phyloP scores from a whole-genome alignment of 208 protist genomes.

The Crithidia brevicula region DNA sequence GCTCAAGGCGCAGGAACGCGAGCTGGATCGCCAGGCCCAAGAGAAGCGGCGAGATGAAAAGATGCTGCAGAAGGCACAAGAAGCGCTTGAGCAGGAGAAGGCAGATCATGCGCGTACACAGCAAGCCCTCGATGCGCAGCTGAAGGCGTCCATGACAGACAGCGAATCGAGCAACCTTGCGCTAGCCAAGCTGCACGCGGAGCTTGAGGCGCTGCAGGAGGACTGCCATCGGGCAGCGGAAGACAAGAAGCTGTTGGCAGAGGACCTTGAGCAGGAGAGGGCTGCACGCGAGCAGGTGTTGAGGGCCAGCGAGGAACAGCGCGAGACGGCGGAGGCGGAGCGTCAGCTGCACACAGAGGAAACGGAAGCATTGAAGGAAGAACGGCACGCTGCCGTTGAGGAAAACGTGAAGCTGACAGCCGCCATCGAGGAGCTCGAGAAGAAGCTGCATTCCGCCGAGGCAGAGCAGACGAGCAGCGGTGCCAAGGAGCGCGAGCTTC shows the following conservation, averaged over 20 bases:
- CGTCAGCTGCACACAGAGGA: conserved; percentile 9
- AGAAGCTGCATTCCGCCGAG: not conserved
- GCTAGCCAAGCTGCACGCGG: conserved; percentile 9
- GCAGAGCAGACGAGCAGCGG: not conserved
- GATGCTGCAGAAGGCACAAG: conserved; percentile 8
- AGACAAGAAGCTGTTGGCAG: conserved; percentile 14
- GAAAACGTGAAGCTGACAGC: conserved; percentile 8
- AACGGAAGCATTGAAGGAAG: conserved; percentile 2
- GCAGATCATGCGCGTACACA: not conserved
- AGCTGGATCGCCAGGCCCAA: conserved; percentile 13
- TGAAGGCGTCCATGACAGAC: not conserved
- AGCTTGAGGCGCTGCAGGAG: conserved; percentile 2
- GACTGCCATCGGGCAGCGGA: conserved; percentile 5
- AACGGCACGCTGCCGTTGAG: not conserved
- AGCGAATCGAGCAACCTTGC: not conserved
- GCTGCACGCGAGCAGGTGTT: conserved; percentile 7
- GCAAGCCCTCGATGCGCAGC: conserved; percentile 12
- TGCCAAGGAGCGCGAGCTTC: not conserved
- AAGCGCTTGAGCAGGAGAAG: not conserved
- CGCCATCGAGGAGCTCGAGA: not conserved
- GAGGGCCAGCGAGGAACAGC: conserved; percentile 15
- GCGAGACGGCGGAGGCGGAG: not conserved
- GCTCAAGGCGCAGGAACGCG: conserved; percentile 3
- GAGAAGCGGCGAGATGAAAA: conserved; percentile 15
- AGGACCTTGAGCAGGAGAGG: not conserved